These are phyloP conservation scores for Lachancea cidri DNA, from an alignment of 805 yeast species.

Conservation along the genomic window DNA sequence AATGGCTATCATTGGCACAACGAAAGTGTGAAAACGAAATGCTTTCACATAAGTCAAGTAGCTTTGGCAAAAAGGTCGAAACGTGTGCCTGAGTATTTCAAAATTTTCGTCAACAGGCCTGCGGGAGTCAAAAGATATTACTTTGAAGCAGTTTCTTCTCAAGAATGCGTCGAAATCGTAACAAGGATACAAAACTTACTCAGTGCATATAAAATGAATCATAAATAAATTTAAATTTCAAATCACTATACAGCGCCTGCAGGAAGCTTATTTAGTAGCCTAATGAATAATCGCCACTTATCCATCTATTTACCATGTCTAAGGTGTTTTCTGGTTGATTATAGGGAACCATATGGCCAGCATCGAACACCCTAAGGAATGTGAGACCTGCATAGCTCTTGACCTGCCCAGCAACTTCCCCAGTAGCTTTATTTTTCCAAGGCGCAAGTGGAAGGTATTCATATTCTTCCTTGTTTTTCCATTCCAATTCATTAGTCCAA, in stretches of 20 bases:
- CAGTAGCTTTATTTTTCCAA: conserved; percentile 37
- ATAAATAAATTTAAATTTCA: conserved; percentile 13
- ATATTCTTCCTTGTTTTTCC: conserved; percentile 54
- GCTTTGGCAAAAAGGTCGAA: conserved; percentile 68
- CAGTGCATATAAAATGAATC: conserved; percentile 47
- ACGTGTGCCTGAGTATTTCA: conserved; percentile 73
- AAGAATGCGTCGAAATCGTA: conserved; percentile 70
- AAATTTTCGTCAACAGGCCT: conserved; percentile 66
- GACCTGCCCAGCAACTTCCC: conserved; percentile 59
- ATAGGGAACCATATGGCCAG: conserved; percentile 91
- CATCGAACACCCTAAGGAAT: conserved; percentile 70
- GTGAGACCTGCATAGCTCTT: conserved; percentile 69
- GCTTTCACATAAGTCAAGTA: conserved; percentile 80
- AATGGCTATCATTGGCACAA: conserved; percentile 65
- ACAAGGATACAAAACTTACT: conserved; percentile 57
- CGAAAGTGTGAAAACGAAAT: conserved; percentile 74
- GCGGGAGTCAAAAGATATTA: conserved; percentile 78
- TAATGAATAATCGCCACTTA: conserved; percentile 39
- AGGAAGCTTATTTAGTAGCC: conserved; percentile 1
- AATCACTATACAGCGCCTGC: no score
- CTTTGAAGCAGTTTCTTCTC: conserved; percentile 62
- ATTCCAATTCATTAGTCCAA: conserved; percentile 66
- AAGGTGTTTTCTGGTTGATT: conserved; percentile 76
- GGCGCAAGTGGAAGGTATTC: conserved; percentile 36
- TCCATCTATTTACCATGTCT: conserved; percentile 72